Evolutionary conservation across 345 rosid species (phyloP).

Genomic region (Eucalyptus viminalis): DNA sequence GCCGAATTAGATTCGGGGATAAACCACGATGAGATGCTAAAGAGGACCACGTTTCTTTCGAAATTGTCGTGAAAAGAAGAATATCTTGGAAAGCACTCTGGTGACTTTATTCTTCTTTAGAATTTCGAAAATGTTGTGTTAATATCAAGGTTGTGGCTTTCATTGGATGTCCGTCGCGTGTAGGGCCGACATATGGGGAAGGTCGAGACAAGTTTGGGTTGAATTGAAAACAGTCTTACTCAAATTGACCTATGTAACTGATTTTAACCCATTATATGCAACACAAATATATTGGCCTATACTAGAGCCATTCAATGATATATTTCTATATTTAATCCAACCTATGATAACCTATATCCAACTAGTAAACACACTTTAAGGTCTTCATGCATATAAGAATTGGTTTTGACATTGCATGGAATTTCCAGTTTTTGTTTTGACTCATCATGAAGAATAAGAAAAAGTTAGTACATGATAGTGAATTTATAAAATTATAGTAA

Average conservation of each 20-base stretch:
- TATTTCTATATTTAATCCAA: neutral
- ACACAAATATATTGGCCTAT: neutral
- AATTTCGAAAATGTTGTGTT: neutral
- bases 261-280: neutral
- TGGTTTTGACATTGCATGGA: neutral
- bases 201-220: neutral
- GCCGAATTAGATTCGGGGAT: neutral
- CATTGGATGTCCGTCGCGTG: neutral
- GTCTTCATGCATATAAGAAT: neutral
- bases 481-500: neutral
- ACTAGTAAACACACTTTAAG: neutral
- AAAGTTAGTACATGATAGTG: neutral
- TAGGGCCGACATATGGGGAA: neutral
- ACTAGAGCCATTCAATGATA: neutral
- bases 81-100: neutral
- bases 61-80: neutral
- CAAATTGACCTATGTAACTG: neutral
- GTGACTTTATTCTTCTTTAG: neutral
- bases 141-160: neutral
- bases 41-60: neutral
- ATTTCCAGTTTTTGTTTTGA: neutral
- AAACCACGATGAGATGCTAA: neutral
- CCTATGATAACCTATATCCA: neutral
- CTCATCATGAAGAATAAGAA: neutral
- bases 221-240: rapidly evolving